Base-by-base conservation (phyloP, 768 basidiomycete genomes). In the Grammothele lineata region DNA sequence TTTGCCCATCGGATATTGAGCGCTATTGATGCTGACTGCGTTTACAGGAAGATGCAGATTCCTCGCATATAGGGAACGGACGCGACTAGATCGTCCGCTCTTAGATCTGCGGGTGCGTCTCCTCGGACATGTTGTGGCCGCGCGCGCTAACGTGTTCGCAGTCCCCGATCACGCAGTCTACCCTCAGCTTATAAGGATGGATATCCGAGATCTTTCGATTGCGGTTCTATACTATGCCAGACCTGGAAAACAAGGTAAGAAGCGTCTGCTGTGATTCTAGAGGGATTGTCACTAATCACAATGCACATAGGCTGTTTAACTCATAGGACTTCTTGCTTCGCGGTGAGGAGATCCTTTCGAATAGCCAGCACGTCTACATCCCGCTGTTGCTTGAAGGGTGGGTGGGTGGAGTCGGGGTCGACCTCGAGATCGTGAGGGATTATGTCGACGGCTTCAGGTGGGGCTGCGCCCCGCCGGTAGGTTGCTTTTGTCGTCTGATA, bases 261-360 rank as follows among this genome's bases (percentile, higher is more conserved):
- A n/a, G n/a, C n/a, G n/a, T n/a, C n/a, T n/a, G 25, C 37, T 36
- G 27, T 30, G 2, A 30, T 22, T 19, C 24, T 21, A 2, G 12
- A 12, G 17, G 11, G 67, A 59, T 32, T 26, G 21, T 17, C 17
- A 14, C 24, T 23, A 7, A 45, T 26, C 30, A 33, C 19, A 14
- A 10, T 6, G 11, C 22, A 1, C 18, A 37, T 22, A 30, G 26
- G 92, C 72, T 95, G 38, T 97, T 95, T 37, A 98, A 98, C 68
- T 98, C 96, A 27, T 99, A 97, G 67, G 96, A 99, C 69, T 96
- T 99, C 71, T 98, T 99, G 77, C 93, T 99, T 87, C 82, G 96
- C 22, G 96, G 96, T 9, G 93, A 99, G 70, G 96, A 99, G 68
- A 97, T 99, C 60, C 76, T 98, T 25, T 97, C 94, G 4, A 96